A percentile compares a stretch with the other conserved stretches of the same genome.
Conservation (phyloP, 116 monocot species). For the Papilionanthe hybrid region DNA sequence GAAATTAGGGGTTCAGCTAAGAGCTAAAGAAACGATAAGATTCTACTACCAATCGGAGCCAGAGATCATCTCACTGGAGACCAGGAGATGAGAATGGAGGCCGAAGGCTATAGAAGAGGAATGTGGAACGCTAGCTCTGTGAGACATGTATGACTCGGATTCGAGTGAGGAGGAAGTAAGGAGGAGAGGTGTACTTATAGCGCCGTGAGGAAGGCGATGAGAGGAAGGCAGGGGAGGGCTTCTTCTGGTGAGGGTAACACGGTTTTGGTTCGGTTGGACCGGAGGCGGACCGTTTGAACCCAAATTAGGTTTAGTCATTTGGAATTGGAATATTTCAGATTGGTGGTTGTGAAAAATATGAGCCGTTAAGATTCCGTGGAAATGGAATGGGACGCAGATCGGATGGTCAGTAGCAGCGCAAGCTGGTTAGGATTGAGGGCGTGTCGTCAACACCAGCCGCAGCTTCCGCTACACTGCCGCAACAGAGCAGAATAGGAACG, state of each 20-base stretch:
- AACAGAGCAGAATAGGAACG: no score
- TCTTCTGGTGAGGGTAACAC: not conserved
- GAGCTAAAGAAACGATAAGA: not conserved
- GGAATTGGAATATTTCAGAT: no score
- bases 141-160: constrained; percentile 13
- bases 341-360: no score
- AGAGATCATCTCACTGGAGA: constrained; percentile 45
- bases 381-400: no score
- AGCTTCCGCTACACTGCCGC: no score
- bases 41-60: constrained; percentile 24
- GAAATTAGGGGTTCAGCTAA: not conserved
- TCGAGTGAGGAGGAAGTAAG: not conserved
- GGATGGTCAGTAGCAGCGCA: no score
- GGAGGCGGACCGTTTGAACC: not conserved
- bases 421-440: no score
- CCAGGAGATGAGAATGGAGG: constrained; percentile 41
- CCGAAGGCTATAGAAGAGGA: constrained; percentile 38
- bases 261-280: not conserved
- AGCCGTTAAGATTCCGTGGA: no score
- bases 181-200: not conserved
- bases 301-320: not conserved
- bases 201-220: no score
- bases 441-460: no score
- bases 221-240: not conserved
- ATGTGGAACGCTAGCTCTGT: constrained; percentile 31